Evolutionary conservation across 768 basidiomycete genomes (phyloP).

Genomic region (Stropharia rugosoannulata): DNA sequence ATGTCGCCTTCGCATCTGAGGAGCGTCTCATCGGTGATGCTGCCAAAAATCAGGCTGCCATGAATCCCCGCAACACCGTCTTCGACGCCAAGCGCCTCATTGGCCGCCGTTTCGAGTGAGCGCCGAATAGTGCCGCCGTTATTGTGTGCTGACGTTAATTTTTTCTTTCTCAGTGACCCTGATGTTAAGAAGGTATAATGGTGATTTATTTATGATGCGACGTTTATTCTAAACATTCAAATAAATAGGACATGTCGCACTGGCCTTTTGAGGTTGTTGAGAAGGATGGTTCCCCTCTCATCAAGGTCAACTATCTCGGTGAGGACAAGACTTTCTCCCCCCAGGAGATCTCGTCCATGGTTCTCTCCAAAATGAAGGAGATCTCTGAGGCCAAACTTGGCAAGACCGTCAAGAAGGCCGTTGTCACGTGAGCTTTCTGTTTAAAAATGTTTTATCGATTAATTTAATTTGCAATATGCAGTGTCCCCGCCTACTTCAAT

Average conservation of each 20-base stretch:
- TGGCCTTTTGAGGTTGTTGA: constrained; percentile 98
- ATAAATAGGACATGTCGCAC: constrained; percentile 80
- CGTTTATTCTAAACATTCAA: not conserved
- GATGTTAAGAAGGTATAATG: constrained; percentile 82
- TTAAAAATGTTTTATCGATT: not conserved
- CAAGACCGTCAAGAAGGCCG: constrained; percentile 97
- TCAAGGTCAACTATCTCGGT: constrained; percentile 92
- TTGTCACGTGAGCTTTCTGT: constrained; percentile 77
- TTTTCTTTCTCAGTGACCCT: constrained; percentile 53
- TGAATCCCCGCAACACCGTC: constrained; percentile 99
- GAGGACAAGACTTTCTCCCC: constrained; percentile 97
- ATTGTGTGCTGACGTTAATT: not conserved
- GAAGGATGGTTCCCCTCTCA: constrained; percentile 95
- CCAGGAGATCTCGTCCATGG: constrained; percentile 99
- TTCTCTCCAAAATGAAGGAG: constrained; percentile 99
- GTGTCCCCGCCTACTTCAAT: constrained; percentile 98
- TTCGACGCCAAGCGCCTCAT: constrained; percentile 99
- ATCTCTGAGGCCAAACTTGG: constrained; percentile 99
- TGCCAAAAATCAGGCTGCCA: constrained; percentile 98
- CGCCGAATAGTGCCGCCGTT: constrained; percentile 10
- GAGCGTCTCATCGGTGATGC: constrained; percentile 99
- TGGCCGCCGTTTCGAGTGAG: constrained; percentile 93
- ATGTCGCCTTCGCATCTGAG: constrained; percentile 96
- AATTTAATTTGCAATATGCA: not conserved
- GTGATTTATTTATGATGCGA: constrained; percentile 9